Conservation (phyloP, 371 early-diverging fungal species). For the Funneliformis caledonium region DNA sequence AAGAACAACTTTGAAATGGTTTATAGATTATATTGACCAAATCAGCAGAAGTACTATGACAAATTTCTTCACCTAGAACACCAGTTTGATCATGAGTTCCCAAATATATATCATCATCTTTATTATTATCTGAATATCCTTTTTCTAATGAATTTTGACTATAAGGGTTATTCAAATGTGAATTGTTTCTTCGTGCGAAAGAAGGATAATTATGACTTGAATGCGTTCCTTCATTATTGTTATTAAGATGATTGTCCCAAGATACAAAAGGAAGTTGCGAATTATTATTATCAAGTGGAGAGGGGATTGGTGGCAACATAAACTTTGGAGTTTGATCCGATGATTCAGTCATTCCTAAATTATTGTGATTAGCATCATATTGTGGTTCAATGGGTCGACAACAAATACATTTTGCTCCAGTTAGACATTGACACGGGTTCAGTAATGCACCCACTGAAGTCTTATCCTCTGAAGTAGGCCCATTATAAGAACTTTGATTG, state of each 20-base stretch:
- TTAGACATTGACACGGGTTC: conserved; percentile 35
- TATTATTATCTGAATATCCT: background rate
- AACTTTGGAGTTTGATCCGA: background rate
- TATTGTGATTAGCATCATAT: background rate
- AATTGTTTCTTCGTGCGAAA: background rate
- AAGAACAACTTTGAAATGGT: conserved; percentile 32
- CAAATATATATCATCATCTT: background rate
- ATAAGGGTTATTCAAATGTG: background rate
- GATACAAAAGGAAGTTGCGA: background rate
- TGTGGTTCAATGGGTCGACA: conserved; percentile 15
- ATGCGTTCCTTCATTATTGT: background rate
- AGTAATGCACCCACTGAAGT: conserved; percentile 24
- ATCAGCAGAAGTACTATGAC: conserved; percentile 7
- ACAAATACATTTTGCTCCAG: conserved; percentile 37
- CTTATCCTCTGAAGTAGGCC: background rate
- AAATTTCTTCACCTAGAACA: background rate
- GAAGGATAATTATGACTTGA: background rate
- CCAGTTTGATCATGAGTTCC: background rate
- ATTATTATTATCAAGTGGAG: background rate
- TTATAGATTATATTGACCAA: conserved; percentile 8
- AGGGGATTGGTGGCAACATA: background rate
- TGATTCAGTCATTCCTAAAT: background rate
- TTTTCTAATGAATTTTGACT: background rate
- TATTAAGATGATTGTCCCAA: no score
- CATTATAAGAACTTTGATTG: background rate